phyloP scores from a whole-genome alignment of 768 basidiomycete species.

The Lentinula lateritia region DNA sequence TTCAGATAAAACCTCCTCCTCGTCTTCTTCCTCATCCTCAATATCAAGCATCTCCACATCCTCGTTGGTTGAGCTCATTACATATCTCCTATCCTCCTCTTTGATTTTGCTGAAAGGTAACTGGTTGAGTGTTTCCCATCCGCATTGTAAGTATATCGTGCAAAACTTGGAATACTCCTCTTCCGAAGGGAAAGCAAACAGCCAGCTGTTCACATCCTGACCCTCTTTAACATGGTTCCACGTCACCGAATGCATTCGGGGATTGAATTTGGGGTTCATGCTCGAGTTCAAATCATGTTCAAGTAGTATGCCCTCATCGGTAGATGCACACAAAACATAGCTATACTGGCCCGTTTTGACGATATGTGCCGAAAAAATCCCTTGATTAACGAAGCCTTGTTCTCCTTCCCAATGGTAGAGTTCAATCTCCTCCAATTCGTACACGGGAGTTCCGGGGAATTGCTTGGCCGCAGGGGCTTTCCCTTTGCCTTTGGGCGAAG shows the following conservation, averaged over 20 bases:
- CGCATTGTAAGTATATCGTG: slow-evolving; percentile 54
- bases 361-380: slow-evolving; percentile 50
- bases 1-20: slow-evolving; percentile 69
- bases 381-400: slow-evolving; percentile 46
- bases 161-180: slow-evolving; percentile 59
- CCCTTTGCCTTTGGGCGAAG: slow-evolving; percentile 15
- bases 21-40: slow-evolving; percentile 70
- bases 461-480: background rate
- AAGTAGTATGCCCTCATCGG: slow-evolving; percentile 41
- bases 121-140: slow-evolving; percentile 80
- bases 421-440: slow-evolving; percentile 35
- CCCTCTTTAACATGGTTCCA: slow-evolving; percentile 75
- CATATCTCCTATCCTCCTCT: slow-evolving; percentile 84
- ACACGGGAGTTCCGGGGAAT: slow-evolving; percentile 7
- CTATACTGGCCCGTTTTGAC: slow-evolving; percentile 34
- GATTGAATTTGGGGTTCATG: slow-evolving; percentile 69
- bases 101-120: slow-evolving; percentile 76
- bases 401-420: slow-evolving; percentile 61
- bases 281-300: slow-evolving; percentile 59
- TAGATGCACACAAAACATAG: slow-evolving; percentile 59
- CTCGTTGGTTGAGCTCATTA: slow-evolving; percentile 66
- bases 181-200: slow-evolving; percentile 58
- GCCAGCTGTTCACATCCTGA: slow-evolving; percentile 69
- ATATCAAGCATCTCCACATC: slow-evolving; percentile 87
- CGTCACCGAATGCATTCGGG: slow-evolving; percentile 66